Percentiles rank a stretch among this genome's conserved stretches.
Conservation (phyloP, 495 filamentous ascomycete genomes). For the Aspergillus olivimuriae region DNA sequence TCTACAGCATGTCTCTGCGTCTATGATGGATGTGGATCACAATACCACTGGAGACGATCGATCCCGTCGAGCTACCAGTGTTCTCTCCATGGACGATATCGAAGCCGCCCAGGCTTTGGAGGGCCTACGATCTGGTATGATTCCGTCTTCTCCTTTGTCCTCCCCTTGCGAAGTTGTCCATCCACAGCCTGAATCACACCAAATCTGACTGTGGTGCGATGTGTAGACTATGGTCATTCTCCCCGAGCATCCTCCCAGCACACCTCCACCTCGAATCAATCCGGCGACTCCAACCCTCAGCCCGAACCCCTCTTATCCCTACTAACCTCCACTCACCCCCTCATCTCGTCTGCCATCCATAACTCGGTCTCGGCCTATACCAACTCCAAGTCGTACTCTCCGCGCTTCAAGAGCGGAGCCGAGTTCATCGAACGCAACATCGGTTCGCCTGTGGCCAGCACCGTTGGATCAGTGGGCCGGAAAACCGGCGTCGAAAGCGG, state of each 20-base stretch:
- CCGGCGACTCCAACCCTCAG: slow-evolving; percentile 23
- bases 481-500: slow-evolving; percentile 79
- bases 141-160: slow-evolving; percentile 7
- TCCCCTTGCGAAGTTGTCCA: background rate
- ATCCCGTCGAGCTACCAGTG: slow-evolving; percentile 39
- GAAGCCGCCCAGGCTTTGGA: slow-evolving; percentile 86
- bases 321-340: slow-evolving; percentile 70
- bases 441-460: slow-evolving; percentile 70
- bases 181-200: no score
- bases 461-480: slow-evolving; percentile 71
- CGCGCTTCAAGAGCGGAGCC: slow-evolving; percentile 72
- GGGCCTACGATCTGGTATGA: slow-evolving; percentile 72
- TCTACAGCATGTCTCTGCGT: slow-evolving; percentile 25
- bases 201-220: background rate
- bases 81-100: slow-evolving; percentile 72
- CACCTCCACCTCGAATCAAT: slow-evolving; percentile 11
- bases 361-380: slow-evolving; percentile 76
- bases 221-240: slow-evolving; percentile 29
- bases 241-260: slow-evolving; percentile 23
- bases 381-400: slow-evolving; percentile 78
- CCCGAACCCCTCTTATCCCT: slow-evolving; percentile 74
- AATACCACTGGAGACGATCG: slow-evolving; percentile 31
- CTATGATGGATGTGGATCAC: slow-evolving; percentile 38
- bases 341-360: slow-evolving; percentile 73
- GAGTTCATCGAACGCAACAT: slow-evolving; percentile 83